Evolutionary conservation across 805 yeast genomes (phyloP), one percentile per base, ranked within the genome.

Genomic region (Cyberlindnera mississippiensis): DNA sequence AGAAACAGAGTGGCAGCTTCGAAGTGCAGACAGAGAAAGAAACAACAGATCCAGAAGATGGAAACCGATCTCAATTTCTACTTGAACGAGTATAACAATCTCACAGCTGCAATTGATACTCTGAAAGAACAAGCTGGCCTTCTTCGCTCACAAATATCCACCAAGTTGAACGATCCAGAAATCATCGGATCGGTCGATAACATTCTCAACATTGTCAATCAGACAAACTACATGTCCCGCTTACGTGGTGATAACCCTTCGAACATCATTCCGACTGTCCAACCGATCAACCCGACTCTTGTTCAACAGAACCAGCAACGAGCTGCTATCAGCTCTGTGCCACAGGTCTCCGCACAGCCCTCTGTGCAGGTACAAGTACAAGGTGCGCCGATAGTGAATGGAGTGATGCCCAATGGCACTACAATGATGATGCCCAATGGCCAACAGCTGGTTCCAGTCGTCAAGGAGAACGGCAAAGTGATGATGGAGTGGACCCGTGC

Each of bases 1-100:
- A 73, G 98, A 49, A 93, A 93, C 62, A 73, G 99, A 44, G 78
- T 93, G 9, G 99, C 99, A 0, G 99, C 99, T 0, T 80, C 93
- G 18, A 90, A 89, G 60, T 93, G 98, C 69, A 77, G 99, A 45
- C 95, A 86, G 63, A 76, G 97, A 43, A 93, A 93, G 71, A 93
- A 93, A 68, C 88, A 86, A 59, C 82, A 84, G 71, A 76, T 89
- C 27, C 80, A 77, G 44, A 84, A 82, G 52, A 82, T 93, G 77
- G 95, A 89, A 60, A 78, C 73, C 35, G 95, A 89, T 59, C 71
- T 88, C 40, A 73, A 78, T 33, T 80, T 76, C 53, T 87, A 80
- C 59, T 72, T 85, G 14, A 62, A 71, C 10, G 90, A 89, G 47
- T 88, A 85, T 62, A 76, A 82, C 17, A 77, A 77, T 31, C 63